These are phyloP conservation scores for Neofusicoccum ribis DNA, from an alignment of 2,329 filamentous ascomycete genomes.

Conservation along the genomic window DNA sequence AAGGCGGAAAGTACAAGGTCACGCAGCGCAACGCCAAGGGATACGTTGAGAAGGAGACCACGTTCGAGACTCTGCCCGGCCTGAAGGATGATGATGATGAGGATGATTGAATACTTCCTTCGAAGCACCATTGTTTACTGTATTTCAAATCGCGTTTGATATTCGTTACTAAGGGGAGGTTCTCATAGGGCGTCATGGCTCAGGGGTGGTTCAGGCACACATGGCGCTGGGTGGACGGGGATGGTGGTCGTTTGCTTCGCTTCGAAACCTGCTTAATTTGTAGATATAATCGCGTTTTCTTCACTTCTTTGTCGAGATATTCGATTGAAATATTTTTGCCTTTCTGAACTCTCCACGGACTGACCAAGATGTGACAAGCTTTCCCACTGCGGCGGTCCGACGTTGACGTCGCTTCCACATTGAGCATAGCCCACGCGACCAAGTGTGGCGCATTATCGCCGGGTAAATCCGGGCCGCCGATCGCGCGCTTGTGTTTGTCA, in stretches of 20 bases:
- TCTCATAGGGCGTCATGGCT: not conserved
- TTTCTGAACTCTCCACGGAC: no score
- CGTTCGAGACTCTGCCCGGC: constrained; percentile 20
- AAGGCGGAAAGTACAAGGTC: constrained; percentile 71
- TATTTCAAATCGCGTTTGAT: not conserved
- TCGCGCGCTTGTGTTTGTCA: constrained; percentile 5
- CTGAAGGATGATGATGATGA: constrained; percentile 24
- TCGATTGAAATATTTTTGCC: no score
- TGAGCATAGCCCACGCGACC: no score
- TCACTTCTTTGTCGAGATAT: not conserved
- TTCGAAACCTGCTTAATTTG: constrained; percentile 1
- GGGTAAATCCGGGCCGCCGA: not conserved
- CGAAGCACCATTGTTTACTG: not conserved
- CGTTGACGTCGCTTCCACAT: no score
- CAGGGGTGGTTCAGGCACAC: not conserved
- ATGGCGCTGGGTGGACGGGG: not conserved
- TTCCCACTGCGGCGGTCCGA: not conserved
- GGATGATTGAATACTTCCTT: not conserved
- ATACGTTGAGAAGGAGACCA: constrained; percentile 21
- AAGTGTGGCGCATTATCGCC: not conserved
- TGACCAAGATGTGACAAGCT: not conserved
- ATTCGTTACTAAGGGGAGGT: no score
- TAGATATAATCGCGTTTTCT: not conserved
- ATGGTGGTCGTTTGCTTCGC: not conserved
- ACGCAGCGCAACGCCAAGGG: constrained; percentile 34